These are phyloP conservation scores for Suillus decipiens DNA, from an alignment of 768 basidiomycete genomes.

Conservation along the genomic window DNA sequence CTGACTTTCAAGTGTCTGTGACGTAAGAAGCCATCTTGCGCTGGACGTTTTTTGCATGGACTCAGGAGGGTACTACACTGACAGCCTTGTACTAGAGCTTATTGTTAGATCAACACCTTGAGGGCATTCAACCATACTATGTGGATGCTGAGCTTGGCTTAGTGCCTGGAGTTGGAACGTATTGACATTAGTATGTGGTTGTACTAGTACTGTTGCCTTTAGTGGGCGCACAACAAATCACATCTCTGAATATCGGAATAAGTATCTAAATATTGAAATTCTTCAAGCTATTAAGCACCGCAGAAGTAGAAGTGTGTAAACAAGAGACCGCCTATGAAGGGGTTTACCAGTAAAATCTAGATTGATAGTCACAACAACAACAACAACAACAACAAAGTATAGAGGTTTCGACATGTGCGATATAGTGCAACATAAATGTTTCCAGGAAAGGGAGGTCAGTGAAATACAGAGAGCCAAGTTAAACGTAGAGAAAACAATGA, in stretches of 20 bases:
- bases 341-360: constrained; percentile 16
- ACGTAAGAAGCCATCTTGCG: constrained; percentile 15
- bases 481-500: neutral
- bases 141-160: constrained; percentile 18
- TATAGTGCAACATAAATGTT: neutral
- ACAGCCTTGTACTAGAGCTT: constrained; percentile 14
- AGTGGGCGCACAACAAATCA: neutral
- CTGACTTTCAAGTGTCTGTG: constrained; percentile 3
- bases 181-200: neutral
- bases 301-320: neutral
- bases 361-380: neutral
- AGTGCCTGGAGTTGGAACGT: constrained; percentile 11
- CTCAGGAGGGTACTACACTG: constrained; percentile 18
- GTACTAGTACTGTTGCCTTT: neutral
- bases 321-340: neutral
- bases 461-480: neutral
- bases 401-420: neutral
- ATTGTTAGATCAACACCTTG: constrained; percentile 15
- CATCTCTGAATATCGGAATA: neutral
- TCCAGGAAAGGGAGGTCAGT: neutral
- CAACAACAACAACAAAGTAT: neutral
- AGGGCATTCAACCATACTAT: constrained; percentile 9
- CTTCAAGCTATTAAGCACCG: neutral
- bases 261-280: neutral
- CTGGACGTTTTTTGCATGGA: constrained; percentile 20